Evolutionary conservation across 495 filamentous ascomycete genomes (phyloP), one percentile per base, ranked within the genome.

Genomic region (Delitschia confertaspora): DNA sequence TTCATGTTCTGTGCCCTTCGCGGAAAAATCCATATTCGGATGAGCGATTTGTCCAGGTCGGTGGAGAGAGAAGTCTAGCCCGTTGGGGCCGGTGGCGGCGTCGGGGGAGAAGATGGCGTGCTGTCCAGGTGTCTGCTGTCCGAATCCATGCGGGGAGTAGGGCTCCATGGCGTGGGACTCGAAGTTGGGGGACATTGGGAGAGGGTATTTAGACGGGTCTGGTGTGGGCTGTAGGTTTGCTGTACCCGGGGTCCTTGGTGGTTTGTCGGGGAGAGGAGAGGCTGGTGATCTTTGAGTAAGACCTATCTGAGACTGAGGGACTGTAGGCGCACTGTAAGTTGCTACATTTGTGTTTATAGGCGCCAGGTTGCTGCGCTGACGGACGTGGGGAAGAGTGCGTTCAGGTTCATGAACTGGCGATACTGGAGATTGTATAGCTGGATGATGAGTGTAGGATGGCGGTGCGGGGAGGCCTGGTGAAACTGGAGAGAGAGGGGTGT

Each of bases 1-100:
- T 13, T 37, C 38, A 13, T 44, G 34, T 7, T 19, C 13, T 3
- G 13, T 22, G 17, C 55, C 55, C 4, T 38, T 31, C 4, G 13
- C 33, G 9, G 34, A 43, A 23, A 42, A 26, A 8, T 49, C 36
- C 56, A 61, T 59, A 43, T 63, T 63, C 8, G 60, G 60, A 27
- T 63, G 60, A 8, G 53, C 42, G 39, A 61, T 59, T 39, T 63
- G 60, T 26, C 60, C 60, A 0, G 60, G 60, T 42, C 55, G 47
- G 36, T 63, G 60, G 1, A 42, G 39, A 6, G 40, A 34, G 8
- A 44, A 41, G 32, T 52, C 24, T 9, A 59, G 34, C 9, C 56
- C 56, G 33, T 59, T 61, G 17, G 59, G 59, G 11, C 56, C 56
- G 14, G 46, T 40, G 3, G 56, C 19, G n/a, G 59, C 42, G 32